These are phyloP conservation scores for Macroventuria anomochaeta DNA, from an alignment of 2,329 filamentous ascomycete genomes.

Conservation along the genomic window DNA sequence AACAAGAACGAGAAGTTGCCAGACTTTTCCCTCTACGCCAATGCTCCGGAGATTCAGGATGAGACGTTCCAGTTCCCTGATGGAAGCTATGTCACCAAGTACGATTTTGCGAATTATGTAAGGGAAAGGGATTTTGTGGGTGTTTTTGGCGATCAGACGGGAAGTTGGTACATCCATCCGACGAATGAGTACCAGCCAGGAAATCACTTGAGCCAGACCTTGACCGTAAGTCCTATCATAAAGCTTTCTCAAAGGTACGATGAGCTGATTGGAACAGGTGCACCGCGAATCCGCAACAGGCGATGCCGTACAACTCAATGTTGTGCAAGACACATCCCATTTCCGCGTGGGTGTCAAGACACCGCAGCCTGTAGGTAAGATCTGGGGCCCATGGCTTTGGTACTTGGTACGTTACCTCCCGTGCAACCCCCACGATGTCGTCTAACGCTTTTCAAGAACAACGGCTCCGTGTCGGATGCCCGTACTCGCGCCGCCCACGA, in stretches of 20 bases:
- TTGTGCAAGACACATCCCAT: conserved; percentile 55
- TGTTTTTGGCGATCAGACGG: conserved; percentile 54
- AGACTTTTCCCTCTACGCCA: conserved; percentile 49
- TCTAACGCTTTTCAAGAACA: conserved; percentile 42
- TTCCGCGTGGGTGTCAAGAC: conserved; percentile 24
- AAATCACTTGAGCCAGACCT: conserved; percentile 57
- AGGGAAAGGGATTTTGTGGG: conserved; percentile 52
- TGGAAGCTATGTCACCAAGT: conserved; percentile 58
- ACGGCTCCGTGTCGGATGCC: conserved; percentile 53
- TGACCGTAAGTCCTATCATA: conserved; percentile 36
- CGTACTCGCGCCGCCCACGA: conserved; percentile 46
- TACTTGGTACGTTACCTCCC: conserved; percentile 24
- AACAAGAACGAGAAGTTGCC: conserved; percentile 53
- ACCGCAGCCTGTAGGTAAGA: conserved; percentile 35
- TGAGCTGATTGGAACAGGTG: conserved; percentile 29
- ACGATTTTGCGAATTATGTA: conserved; percentile 50
- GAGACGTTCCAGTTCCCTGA: conserved; percentile 55
- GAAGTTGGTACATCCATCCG: conserved; percentile 56
- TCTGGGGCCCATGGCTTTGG: conserved; percentile 38
- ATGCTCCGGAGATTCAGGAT: conserved; percentile 55
- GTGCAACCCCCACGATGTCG: not conserved
- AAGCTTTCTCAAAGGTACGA: too few species aligned
- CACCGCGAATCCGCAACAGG: conserved; percentile 56
- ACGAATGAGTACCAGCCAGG: conserved; percentile 47
- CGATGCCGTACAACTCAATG: conserved; percentile 57